A percentile compares a stretch with the other conserved stretches of the same genome.
Conservation (phyloP, 73 alveolate genomes). For the Paramecium sexaurelia region DNA sequence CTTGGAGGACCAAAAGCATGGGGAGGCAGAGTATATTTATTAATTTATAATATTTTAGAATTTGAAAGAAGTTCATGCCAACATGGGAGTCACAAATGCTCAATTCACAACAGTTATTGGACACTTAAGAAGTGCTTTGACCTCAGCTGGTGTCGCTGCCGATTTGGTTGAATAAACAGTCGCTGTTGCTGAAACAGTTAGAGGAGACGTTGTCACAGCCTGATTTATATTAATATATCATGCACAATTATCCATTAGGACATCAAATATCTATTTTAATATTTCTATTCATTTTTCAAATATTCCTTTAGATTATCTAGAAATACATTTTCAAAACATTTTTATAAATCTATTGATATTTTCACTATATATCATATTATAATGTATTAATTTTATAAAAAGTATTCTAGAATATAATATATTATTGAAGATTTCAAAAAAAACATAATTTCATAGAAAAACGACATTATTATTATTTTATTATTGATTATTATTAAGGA, state of each 20-base stretch:
- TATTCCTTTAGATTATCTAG: background rate
- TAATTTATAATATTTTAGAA: background rate
- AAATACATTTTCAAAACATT: background rate
- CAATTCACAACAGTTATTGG: slow-evolving; percentile 69
- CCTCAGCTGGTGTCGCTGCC: slow-evolving; percentile 72
- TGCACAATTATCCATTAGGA: background rate
- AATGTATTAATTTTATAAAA: no score
- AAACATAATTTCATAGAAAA: no score
- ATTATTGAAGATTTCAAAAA: no score
- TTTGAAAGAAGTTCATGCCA: slow-evolving; percentile 74
- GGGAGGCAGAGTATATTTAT: background rate
- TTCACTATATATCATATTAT: no score
- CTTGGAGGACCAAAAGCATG: slow-evolving; percentile 74
- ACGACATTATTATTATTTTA: no score
- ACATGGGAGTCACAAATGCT: slow-evolving; percentile 72
- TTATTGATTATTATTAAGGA: no score
- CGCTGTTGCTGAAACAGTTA: slow-evolving; percentile 59
- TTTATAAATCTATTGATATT: no score
- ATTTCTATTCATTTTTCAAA: background rate
- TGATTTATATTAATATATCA: slow-evolving; percentile 11
- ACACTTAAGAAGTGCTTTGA: slow-evolving; percentile 68
- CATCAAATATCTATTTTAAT: background rate
- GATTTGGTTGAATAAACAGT: slow-evolving; percentile 66
- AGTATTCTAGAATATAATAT: no score
- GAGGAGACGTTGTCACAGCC: slow-evolving; percentile 64